Conservation (phyloP, 768 basidiomycete genomes). For the Pleurotus citrinopileatus region DNA sequence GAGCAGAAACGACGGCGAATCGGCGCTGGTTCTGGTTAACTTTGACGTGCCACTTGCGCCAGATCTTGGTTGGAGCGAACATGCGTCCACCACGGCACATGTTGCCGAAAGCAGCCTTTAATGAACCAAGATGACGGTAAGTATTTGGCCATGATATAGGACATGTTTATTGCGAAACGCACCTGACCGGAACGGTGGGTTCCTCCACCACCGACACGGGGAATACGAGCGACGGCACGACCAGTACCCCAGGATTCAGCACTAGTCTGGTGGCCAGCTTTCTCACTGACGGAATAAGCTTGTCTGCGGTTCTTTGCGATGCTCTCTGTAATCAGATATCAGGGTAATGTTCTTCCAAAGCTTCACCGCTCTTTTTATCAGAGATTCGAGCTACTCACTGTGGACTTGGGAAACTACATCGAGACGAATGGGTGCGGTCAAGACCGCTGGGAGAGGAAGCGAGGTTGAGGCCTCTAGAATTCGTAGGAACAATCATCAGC, state of each 20-base stretch:
- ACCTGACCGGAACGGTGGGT: slow-evolving; percentile 98
- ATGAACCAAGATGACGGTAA: slow-evolving; percentile 7
- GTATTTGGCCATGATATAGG: background rate
- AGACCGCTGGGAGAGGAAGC: slow-evolving; percentile 90
- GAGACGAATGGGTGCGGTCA: slow-evolving; percentile 97
- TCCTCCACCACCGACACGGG: slow-evolving; percentile 98
- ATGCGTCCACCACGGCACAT: slow-evolving; percentile 99
- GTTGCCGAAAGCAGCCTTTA: slow-evolving; percentile 97
- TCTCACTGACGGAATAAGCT: slow-evolving; percentile 94
- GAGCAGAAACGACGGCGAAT: slow-evolving; percentile 95
- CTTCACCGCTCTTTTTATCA: background rate
- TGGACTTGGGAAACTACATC: slow-evolving; percentile 98
- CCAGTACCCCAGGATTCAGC: slow-evolving; percentile 99
- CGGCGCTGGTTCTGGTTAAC: slow-evolving; percentile 99
- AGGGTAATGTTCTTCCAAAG: background rate
- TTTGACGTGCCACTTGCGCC: slow-evolving; percentile 99
- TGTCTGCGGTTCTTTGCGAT: slow-evolving; percentile 98
- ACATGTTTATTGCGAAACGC: no score
- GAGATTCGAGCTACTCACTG: slow-evolving; percentile 67
- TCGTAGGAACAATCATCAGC: slow-evolving; percentile 14
- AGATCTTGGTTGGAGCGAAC: slow-evolving; percentile 99
- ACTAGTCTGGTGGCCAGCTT: slow-evolving; percentile 98
- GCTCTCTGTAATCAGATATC: slow-evolving; percentile 62
- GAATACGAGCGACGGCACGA: slow-evolving; percentile 99
- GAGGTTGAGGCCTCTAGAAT: slow-evolving; percentile 78